Percentiles rank a stretch among this genome's conserved stretches.
Evolutionary conservation across 768 basidiomycete genomes (phyloP).

Genomic region (Chalciporus sphaerocephalus): DNA sequence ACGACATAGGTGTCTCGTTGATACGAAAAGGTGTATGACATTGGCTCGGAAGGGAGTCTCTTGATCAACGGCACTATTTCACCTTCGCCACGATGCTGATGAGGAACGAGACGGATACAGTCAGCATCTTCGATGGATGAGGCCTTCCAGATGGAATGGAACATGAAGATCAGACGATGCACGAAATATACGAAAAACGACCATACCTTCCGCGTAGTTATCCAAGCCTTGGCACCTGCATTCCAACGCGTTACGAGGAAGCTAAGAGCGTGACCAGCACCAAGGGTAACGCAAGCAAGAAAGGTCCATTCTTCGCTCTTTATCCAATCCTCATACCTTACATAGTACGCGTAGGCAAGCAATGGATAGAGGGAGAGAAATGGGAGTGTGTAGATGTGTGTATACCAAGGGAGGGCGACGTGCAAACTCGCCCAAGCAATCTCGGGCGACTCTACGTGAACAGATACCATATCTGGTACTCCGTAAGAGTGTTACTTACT

Average conservation of each 20-base stretch:
- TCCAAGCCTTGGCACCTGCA: slow-evolving; percentile 66
- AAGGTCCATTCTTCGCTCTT: slow-evolving; percentile 98
- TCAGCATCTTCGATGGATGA: slow-evolving; percentile 65
- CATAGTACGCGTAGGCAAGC: slow-evolving; percentile 85
- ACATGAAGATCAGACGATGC: neutral
- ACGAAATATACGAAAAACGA: neutral
- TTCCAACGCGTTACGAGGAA: slow-evolving; percentile 93
- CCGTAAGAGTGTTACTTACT: slow-evolving; percentile 3
- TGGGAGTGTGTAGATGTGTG: slow-evolving; percentile 69
- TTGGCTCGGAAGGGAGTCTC: slow-evolving; percentile 50
- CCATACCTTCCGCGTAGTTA: slow-evolving; percentile 71
- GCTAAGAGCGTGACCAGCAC: slow-evolving; percentile 84
- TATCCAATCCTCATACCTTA: slow-evolving; percentile 88
- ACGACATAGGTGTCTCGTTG: slow-evolving; percentile 91
- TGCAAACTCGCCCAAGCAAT: slow-evolving; percentile 66
- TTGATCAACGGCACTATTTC: slow-evolving; percentile 80
- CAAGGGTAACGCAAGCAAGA: slow-evolving; percentile 80
- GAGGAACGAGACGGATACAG: slow-evolving; percentile 77
- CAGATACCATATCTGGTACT: slow-evolving; percentile 27
- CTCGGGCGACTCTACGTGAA: slow-evolving; percentile 61
- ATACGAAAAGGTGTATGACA: slow-evolving; percentile 85
- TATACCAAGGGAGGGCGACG: slow-evolving; percentile 60
- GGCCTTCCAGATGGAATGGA: slow-evolving; percentile 38
- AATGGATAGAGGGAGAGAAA: slow-evolving; percentile 80
- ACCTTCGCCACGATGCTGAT: slow-evolving; percentile 78